Conservation (phyloP, 176 grass and related monocot species). For the Oryza brachyantha region DNA sequence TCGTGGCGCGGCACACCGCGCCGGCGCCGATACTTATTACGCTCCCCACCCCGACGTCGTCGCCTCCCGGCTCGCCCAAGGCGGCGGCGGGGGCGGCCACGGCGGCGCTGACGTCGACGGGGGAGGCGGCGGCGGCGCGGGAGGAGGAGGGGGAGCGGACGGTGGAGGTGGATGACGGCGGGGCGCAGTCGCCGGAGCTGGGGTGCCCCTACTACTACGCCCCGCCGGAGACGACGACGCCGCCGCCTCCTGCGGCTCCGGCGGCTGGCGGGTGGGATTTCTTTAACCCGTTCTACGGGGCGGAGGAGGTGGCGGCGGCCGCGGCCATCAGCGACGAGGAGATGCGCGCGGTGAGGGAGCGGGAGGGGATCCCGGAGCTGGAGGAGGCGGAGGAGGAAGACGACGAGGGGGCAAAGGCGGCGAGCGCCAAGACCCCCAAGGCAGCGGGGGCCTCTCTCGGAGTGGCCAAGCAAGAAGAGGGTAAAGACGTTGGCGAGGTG, state of each 20-base stretch:
- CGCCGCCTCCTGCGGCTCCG: slow-evolving; percentile 38
- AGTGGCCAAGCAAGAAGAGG: slow-evolving; percentile 30
- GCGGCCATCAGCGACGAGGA: slow-evolving; percentile 63
- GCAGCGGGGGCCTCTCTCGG: slow-evolving; percentile 1
- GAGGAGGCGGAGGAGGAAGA: slow-evolving; percentile 75
- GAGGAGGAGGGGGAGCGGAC: background rate
- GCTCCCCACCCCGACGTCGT: slow-evolving; percentile 42
- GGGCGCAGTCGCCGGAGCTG: slow-evolving; percentile 38
- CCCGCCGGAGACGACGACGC: slow-evolving; percentile 8
- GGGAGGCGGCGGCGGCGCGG: background rate
- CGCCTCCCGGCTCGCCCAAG: slow-evolving; percentile 54
- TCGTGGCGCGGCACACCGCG: slow-evolving; percentile 78
- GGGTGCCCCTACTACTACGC: slow-evolving; percentile 73
- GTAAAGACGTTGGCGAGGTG: slow-evolving; percentile 28
- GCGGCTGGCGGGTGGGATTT: slow-evolving; percentile 76
- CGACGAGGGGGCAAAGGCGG: background rate
- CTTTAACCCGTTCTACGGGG: slow-evolving; percentile 90
- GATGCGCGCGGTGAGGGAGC: slow-evolving; percentile 72
- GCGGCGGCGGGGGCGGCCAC: background rate
- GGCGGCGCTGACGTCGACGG: background rate
- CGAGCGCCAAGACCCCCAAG: slow-evolving; percentile 12
- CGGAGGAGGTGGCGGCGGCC: slow-evolving; percentile 37
- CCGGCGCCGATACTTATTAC: slow-evolving; percentile 82
- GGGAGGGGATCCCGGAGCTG: slow-evolving; percentile 90
- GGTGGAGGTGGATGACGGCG: background rate